Evolutionary conservation across 768 basidiomycete species (phyloP).

Genomic region (Coprinopsis strossmayeri): DNA sequence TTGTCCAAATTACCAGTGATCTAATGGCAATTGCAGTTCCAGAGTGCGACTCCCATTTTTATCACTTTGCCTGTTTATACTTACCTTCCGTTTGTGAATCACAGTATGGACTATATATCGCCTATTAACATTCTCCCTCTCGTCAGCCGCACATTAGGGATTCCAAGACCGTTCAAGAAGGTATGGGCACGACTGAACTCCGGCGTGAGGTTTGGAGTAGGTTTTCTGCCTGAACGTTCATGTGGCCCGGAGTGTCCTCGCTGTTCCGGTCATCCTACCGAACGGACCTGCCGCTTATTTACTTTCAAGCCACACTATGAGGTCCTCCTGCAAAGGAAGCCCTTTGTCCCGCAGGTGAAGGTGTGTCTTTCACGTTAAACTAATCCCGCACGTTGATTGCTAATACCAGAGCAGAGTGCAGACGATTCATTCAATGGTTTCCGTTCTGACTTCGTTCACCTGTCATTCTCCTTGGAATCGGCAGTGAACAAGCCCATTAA

Average conservation of each 20-base stretch:
- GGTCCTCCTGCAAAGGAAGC: slow-evolving; percentile 56
- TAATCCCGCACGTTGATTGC: neutral
- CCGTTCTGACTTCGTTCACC: slow-evolving; percentile 90
- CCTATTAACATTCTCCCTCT: slow-evolving; percentile 14
- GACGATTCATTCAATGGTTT: slow-evolving; percentile 83
- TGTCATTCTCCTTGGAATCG: slow-evolving; percentile 79
- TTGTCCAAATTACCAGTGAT: slow-evolving; percentile 78
- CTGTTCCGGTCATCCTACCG: slow-evolving; percentile 57
- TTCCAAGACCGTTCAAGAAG: slow-evolving; percentile 44
- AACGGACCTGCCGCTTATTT: slow-evolving; percentile 76
- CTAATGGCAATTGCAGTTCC: slow-evolving; percentile 81
- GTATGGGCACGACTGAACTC: slow-evolving; percentile 78
- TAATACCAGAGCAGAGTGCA: slow-evolving; percentile 24
- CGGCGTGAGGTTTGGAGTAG: slow-evolving; percentile 84
- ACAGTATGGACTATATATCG: slow-evolving; percentile 18
- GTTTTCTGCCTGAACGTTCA: slow-evolving; percentile 74
- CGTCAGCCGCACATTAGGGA: slow-evolving; percentile 10
- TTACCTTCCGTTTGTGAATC: slow-evolving; percentile 11
- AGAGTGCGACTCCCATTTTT: slow-evolving; percentile 45
- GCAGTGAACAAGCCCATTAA: slow-evolving; percentile 33
- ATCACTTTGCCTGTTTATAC: neutral
- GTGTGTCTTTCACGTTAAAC: slow-evolving; percentile 26
- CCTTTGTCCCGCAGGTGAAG: slow-evolving; percentile 33
- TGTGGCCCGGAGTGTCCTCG: slow-evolving; percentile 63
- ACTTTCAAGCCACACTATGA: slow-evolving; percentile 76